Evolutionary conservation across 768 basidiomycete genomes (phyloP), one percentile per base, ranked within the genome.

Genomic region (Pleurotus tuoliensis): DNA sequence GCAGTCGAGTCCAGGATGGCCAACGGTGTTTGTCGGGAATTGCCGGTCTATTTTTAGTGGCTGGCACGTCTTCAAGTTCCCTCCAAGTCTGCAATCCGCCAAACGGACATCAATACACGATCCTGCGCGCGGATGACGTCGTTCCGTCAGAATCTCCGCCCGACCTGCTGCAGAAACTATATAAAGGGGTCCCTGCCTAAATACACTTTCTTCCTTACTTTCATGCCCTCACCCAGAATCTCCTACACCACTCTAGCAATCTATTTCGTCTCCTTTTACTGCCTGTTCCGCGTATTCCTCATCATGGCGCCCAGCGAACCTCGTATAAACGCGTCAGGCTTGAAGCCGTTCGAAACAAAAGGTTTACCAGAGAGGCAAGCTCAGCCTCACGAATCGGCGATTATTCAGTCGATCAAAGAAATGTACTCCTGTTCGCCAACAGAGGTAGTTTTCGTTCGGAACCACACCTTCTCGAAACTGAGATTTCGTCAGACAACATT

Each of bases 371-470:
- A 77, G 58, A 65, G 78, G 15, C 55, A 47, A 12, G 56, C 67
- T 13, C 67, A 76, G 43, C 59, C 64, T 3, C 62, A 73, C 34
- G 76, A 78, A 58, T 59, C 69, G 20, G 66, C 69, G 9, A 70
- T 78, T 38, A 58, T 79, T 43, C 51, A 66, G n/a, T 69, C 70
- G 11, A 69, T 81, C n/a, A 75, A 72, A 57, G 77, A 79, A 71
- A 63, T 77, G 62, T 77, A 79, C 59, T 67, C 70, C 18, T 75
- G 71, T 57, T 71, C 71, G 50, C 72, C 73, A 4, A 68, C 60
- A 20, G 67, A 73, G 20, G 77, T 75, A 53, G 49, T 58, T 56
- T 9, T 4, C 4, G n/a, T 6, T 16, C 18, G 13, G 47, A 3
- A 9, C 53, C 37, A 18, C 38, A 3, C 8, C 5, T 34, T 9